Conservation (phyloP, 2,329 filamentous ascomycete species). For the Monosporascus sp. region DNA sequence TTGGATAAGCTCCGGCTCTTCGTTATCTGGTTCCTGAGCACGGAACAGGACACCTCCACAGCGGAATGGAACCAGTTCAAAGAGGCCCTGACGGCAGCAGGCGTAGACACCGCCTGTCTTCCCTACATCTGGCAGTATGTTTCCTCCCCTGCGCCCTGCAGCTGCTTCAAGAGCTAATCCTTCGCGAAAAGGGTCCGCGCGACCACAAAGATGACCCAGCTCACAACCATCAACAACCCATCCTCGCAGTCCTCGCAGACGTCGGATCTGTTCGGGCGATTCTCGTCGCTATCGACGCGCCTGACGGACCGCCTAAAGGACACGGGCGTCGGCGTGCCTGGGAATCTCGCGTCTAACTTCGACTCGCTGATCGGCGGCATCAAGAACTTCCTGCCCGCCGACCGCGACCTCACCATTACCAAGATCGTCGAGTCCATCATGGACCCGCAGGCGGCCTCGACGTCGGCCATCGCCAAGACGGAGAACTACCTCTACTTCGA, state of each 20-base stretch:
- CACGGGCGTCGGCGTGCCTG: slow-evolving; percentile 67
- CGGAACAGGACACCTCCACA: slow-evolving; percentile 79
- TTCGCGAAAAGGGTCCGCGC: slow-evolving; percentile 65
- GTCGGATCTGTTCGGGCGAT: slow-evolving; percentile 83
- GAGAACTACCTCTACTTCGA: slow-evolving; percentile 98
- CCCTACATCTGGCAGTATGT: slow-evolving; percentile 81
- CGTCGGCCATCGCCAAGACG: slow-evolving; percentile 90
- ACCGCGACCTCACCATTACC: slow-evolving; percentile 92
- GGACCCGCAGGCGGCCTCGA: slow-evolving; percentile 86
- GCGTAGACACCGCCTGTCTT: slow-evolving; percentile 71
- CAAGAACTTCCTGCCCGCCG: slow-evolving; percentile 95
- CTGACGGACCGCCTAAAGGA: slow-evolving; percentile 94
- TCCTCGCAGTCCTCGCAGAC: slow-evolving; percentile 56
- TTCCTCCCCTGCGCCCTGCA: background rate
- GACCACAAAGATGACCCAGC: slow-evolving; percentile 96
- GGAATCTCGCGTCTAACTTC: slow-evolving; percentile 70
- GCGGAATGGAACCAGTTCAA: slow-evolving; percentile 82
- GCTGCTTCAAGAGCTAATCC: slow-evolving; percentile 17
- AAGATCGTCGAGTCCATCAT: slow-evolving; percentile 98
- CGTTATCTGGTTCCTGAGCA: slow-evolving; percentile 95
- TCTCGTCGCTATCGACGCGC: slow-evolving; percentile 85
- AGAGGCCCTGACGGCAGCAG: slow-evolving; percentile 70
- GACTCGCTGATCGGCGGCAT: slow-evolving; percentile 93
- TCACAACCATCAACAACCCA: slow-evolving; percentile 80
- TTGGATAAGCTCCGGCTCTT: slow-evolving; percentile 89